Base-by-base conservation (phyloP, 108 stramenopile species). In the Schizochytrium sp. region DNA sequence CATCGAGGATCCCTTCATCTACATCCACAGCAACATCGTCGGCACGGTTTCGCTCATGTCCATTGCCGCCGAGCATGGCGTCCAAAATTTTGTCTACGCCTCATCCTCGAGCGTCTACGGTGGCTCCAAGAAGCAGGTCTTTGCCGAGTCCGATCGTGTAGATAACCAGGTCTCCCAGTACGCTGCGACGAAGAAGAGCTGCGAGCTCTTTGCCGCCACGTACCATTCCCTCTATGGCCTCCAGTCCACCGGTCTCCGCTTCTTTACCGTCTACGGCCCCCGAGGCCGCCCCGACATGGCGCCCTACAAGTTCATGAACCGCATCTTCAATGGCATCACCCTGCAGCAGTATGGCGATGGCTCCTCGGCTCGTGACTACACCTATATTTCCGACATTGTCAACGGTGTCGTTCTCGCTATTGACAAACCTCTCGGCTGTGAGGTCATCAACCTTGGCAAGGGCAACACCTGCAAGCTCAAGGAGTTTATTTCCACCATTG, bases 231-330 rank as follows among this genome's bases (percentile, higher is more conserved):
- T 99, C 44, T 98, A 98, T 95, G 89, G 94, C 29, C 92, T 99
- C 72, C 96, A 97, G 89, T 92, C 96, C 25, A 92, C 97, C 45
- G 97, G 93, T 5, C 91, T 98, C 14, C 95, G 97, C 88, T 98
- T 98, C 93, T 98, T 98, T 90, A 98, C 98, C n/a, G 97, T 98
- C 5, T 99, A 98, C 89, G 98, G 99, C 12, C 97, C 97, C 5
- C 92, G 97, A 10, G 97, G 98, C 25, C 94, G 98, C 45, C 97
- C 98, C 5, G 98, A 98, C 91, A 98, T 98, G 98, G 98, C 98
- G 1, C 97, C 98, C 2, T 97, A 96, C 95, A 97, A 98, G 93
- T 99, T 98, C 90, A 97, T 98, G 71, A 96, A 98, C 92, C 96
- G 97, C 29, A 94, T 99, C 47, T 93, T 92, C 58, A 94, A 96